Conservation (phyloP, 108 stramenopile genomes). For the Cyclotella sp. region DNA sequence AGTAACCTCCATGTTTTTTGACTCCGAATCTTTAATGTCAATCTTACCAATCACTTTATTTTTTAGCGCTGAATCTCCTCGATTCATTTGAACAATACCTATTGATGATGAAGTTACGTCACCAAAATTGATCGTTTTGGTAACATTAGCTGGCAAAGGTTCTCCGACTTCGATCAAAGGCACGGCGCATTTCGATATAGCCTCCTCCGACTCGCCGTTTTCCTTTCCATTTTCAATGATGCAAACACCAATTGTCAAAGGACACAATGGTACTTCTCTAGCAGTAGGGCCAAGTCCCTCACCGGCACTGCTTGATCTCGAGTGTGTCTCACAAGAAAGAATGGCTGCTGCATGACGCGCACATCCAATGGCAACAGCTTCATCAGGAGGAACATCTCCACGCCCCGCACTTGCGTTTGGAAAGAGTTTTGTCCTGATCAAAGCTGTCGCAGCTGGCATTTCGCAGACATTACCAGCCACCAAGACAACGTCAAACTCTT, state of each 20-base stretch:
- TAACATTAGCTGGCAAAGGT: slow-evolving; percentile 50
- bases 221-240: slow-evolving; percentile 33
- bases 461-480: slow-evolving; percentile 65
- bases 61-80: slow-evolving; percentile 20
- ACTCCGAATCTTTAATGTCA: slow-evolving; percentile 38
- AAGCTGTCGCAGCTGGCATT: slow-evolving; percentile 55
- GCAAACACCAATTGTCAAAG: slow-evolving; percentile 50
- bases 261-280: slow-evolving; percentile 44
- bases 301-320: slow-evolving; percentile 29
- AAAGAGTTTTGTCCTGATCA: slow-evolving; percentile 60
- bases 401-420: slow-evolving; percentile 52
- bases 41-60: slow-evolving; percentile 53
- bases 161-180: slow-evolving; percentile 47
- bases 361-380: slow-evolving; percentile 80
- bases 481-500: slow-evolving; percentile 63
- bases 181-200: slow-evolving; percentile 34
- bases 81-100: slow-evolving; percentile 50
- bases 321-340: slow-evolving; percentile 54
- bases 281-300: slow-evolving; percentile 32
- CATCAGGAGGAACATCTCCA: slow-evolving; percentile 67
- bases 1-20: slow-evolving; percentile 46
- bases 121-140: slow-evolving; percentile 25
- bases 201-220: slow-evolving; percentile 30
- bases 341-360: slow-evolving; percentile 68
- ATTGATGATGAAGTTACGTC: slow-evolving; percentile 26